Evolutionary conservation across 2,329 filamentous ascomycete species (phyloP).

Genomic region (Fusarium fracticaudum): DNA sequence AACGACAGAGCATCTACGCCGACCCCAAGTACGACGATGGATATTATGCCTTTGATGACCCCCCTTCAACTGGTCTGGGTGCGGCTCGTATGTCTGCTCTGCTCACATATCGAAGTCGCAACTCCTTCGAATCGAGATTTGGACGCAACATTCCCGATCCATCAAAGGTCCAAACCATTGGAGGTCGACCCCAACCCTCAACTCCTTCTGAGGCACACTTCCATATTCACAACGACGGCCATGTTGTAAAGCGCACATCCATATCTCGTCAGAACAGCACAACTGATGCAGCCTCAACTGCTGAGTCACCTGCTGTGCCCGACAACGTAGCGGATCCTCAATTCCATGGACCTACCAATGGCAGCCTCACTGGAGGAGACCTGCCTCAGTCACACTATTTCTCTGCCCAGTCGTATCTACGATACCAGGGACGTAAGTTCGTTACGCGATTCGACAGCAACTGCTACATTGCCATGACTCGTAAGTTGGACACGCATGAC

Average conservation of each 20-base stretch:
- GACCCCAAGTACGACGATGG: conserved; percentile 99
- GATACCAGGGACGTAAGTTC: conserved; percentile 96
- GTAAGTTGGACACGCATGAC: conserved; percentile 97
- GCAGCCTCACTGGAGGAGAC: conserved; percentile 62
- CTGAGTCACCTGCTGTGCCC: conserved; percentile 38
- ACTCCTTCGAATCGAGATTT: conserved; percentile 96
- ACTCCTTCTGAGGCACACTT: conserved; percentile 79
- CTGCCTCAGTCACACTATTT: conserved; percentile 83
- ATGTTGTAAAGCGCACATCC: conserved; percentile 67
- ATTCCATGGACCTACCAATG: conserved; percentile 71
- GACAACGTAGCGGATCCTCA: conserved; percentile 64
- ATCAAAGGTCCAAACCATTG: conserved; percentile 83
- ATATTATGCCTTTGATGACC: conserved; percentile 89
- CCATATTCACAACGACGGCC: conserved; percentile 85
- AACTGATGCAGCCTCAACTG: conserved; percentile 43
- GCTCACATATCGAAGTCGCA: conserved; percentile 93
- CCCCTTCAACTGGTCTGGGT: conserved; percentile 85
- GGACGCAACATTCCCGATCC: conserved; percentile 92
- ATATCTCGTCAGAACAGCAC: conserved; percentile 60
- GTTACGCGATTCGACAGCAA: conserved; percentile 97
- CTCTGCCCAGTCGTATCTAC: conserved; percentile 95
- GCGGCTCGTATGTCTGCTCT: conserved; percentile 97
- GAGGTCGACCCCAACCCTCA: conserved; percentile 67
- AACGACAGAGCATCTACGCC: conserved; percentile 93
- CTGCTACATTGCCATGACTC: conserved; percentile 98